Base-by-base conservation (phyloP, 768 basidiomycete genomes). In the Pisolithus sp. region DNA sequence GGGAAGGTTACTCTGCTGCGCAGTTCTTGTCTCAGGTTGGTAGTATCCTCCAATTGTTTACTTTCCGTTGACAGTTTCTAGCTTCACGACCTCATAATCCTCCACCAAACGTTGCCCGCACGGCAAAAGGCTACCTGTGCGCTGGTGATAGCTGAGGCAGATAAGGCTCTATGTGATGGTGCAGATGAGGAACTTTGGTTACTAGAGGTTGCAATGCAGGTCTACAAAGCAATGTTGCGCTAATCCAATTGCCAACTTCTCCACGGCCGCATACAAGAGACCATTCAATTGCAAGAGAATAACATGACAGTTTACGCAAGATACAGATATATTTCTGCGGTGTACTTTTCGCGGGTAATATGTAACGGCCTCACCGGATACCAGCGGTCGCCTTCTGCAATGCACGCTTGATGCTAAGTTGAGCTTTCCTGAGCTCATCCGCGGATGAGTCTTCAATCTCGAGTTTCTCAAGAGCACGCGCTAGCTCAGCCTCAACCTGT, bases 151-250 rank as follows among this genome's bases (percentile, higher is more conserved):
- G 96, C 92, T 3, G 93, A 96, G 66, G 92, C 91, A 24, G 96
- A 99, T 70, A 98, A 98, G 67, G 91, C 90, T 0, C 72, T 99
- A 21, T 91, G 89, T 58, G 95, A 98, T 56, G 96, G 96, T 1
- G 93, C 90, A 15, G 96, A 99, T 61, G 96, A 99, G 68, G 96
- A 97, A 66, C 72, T 99, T 21, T 96, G 95, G 85, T 81, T 90
- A 30, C 71, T 99, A 13, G 90, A 96, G 62, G 85, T 92, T 31
- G 93, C 83, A n/a, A 67, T 96, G 48, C 76, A 80, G 21, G 74
- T 95, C 15, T 77, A 86, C 62, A 90, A 86, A 62, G 79, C 79
- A 13, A 60, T 88, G 46, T 49, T 63, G 44, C 34, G 34, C 34
- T 34, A 15, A 34, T 34, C 34, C 15, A 10, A 31, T 9, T 12